Evolutionary conservation across 169 alveolate species (phyloP), one percentile per base, ranked within the genome.

Genomic region (Cryptosporidium sp.): DNA sequence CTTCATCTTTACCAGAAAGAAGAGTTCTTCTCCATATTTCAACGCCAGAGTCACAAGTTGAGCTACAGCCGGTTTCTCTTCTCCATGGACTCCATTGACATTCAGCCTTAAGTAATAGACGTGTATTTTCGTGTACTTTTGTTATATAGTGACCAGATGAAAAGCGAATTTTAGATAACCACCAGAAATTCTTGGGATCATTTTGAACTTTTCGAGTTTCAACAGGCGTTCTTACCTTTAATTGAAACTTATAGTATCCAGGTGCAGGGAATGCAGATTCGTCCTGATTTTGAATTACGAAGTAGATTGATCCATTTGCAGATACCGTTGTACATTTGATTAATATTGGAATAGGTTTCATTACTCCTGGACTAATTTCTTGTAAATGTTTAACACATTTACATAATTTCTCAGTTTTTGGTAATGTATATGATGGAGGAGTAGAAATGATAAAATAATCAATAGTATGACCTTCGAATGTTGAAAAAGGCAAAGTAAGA

Each of bases 11-110:
- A 23, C 89, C 89, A 37, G 89, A 80, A n/a, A 80, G 43, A 10
- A 80, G 35, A 29, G 89, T 62, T 80, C 89, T 37, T 48, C 89
- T 80, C 89, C 89, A 80, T 39, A 80, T 80, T 65, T 80, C 89
- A 62, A 80, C 68, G 5, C 89, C 89, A 37, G 65, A 43, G n/a
- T 80, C 59, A 65, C 89, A 80, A 35, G 89, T 80, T 12, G 89
- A 80, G 10, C 89, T 80, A 1, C 89, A 80, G 16, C 80, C 89
- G n/a, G 89, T 80, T 59, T 80, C 89, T 43, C 75, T 58, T 80
- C 89, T 80, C 89, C 89, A 80, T 21, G 89, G 89, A 41, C 89
- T 50, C 89, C 89, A 80, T 26, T 80, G 89, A 0, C 89, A 80
- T 16, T 80, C 89, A 16, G 89, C 74, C 31, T 80, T 80, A 6